These are phyloP conservation scores for Stramenopiles sp. DNA, from an alignment of 352 stramenopile genomes.

Conservation along the genomic window DNA sequence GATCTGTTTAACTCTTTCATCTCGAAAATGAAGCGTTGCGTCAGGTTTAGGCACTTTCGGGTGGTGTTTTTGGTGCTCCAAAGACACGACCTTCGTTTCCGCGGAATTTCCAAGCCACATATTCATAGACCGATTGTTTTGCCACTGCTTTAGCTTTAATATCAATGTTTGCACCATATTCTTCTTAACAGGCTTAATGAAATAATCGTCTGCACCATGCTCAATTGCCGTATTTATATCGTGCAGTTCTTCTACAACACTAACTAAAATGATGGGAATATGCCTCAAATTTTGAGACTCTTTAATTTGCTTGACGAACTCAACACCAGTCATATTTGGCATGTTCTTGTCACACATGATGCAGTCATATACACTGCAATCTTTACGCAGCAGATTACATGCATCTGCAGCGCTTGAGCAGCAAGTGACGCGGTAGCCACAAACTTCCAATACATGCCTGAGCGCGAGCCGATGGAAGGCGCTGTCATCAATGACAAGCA, in stretches of 20 bases:
- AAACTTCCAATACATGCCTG: background rate
- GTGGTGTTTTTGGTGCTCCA: background rate
- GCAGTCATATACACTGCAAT: background rate
- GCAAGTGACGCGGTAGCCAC: background rate
- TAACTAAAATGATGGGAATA: background rate
- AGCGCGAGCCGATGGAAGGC: background rate
- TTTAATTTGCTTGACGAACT: background rate
- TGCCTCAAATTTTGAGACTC: background rate
- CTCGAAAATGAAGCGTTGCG: too few species aligned
- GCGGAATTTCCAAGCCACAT: background rate
- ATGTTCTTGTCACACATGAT: background rate
- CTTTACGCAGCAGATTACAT: background rate
- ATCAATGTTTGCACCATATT: background rate
- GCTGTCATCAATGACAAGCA: background rate
- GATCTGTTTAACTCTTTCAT: too few species aligned
- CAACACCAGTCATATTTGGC: background rate
- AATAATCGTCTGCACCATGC: background rate
- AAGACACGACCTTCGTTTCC: background rate
- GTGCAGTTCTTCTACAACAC: background rate
- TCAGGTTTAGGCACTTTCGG: too few species aligned
- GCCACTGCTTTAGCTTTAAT: background rate
- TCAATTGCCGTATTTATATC: background rate
- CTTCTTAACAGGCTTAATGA: background rate
- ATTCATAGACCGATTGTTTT: background rate
- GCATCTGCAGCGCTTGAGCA: background rate